phyloP scores from a whole-genome alignment of 148 eudicot genomes.

The Vaccinium darrowii region DNA sequence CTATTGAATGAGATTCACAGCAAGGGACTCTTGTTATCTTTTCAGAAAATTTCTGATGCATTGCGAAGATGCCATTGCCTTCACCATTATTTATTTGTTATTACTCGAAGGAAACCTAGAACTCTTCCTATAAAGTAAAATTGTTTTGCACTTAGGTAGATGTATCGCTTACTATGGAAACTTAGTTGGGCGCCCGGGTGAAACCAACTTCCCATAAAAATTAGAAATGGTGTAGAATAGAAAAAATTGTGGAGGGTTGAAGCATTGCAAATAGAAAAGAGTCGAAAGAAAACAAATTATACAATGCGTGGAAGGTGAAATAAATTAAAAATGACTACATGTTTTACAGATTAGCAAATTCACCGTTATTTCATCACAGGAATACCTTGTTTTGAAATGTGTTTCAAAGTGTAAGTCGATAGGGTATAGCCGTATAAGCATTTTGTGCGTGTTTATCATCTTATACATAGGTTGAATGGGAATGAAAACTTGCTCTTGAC shows the following conservation, averaged over 20 bases:
- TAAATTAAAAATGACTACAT: background rate
- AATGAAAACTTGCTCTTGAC: background rate
- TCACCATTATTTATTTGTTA: background rate
- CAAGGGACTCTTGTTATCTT: background rate
- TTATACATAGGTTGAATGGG: background rate
- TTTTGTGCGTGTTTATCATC: background rate
- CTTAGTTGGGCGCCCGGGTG: too few relatives aligned
- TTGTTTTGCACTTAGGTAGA: background rate
- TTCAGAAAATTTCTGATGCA: background rate
- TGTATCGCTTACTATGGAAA: background rate
- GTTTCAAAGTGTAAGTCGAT: too few relatives aligned
- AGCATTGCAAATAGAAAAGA: too few relatives aligned
- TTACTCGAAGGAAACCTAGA: background rate
- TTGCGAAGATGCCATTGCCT: background rate
- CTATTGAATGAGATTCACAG: background rate
- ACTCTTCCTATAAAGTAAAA: background rate
- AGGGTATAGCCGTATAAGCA: background rate
- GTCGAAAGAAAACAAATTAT: too few relatives aligned
- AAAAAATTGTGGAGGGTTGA: too few relatives aligned
- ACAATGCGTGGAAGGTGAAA: too few relatives aligned
- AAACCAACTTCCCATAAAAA: too few relatives aligned
- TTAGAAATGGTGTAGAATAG: too few relatives aligned
- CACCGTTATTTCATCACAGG: too few relatives aligned
- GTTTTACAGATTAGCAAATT: background rate
- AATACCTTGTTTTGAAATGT: too few relatives aligned